These are phyloP conservation scores for Syncephalis fuscata DNA, from an alignment of 371 early-diverging fungal species.

Conservation along the genomic window DNA sequence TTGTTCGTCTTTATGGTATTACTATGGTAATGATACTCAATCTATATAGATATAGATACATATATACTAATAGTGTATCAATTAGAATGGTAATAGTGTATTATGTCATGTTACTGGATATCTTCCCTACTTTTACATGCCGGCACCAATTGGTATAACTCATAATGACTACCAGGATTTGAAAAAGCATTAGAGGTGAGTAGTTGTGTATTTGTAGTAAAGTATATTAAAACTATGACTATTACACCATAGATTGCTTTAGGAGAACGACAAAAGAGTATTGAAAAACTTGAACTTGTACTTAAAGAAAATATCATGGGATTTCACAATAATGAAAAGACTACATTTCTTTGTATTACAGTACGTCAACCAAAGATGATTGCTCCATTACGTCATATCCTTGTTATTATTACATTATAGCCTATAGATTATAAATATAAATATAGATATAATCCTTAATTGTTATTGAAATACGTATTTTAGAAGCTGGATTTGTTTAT, in stretches of 20 bases:
- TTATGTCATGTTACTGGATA: conserved; percentile 88
- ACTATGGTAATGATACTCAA: conserved; percentile 76
- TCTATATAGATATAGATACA: too few relatives aligned
- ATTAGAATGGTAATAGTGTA: conserved; percentile 68
- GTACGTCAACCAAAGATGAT: conserved; percentile 35
- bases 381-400: conserved; percentile 8
- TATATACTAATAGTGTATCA: too few relatives aligned
- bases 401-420: conserved; percentile 10
- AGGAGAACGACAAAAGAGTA: conserved; percentile 7
- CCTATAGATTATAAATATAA: conserved; percentile 12
- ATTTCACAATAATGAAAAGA: conserved; percentile 50
- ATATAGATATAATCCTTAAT: background rate
- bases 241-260: conserved; percentile 1
- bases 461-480: conserved; percentile 7
- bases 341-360: conserved; percentile 50
- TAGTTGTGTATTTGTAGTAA: too few relatives aligned
- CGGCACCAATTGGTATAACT: conserved; percentile 65
- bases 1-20: conserved; percentile 74
- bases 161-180: conserved; percentile 35
- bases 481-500: conserved; percentile 31
- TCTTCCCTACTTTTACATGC: conserved; percentile 90
- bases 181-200: conserved; percentile 37
- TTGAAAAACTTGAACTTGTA: conserved; percentile 40
- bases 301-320: conserved; percentile 70
- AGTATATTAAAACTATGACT: too few relatives aligned